Evolutionary conservation across 1,284 basidiomycete species (phyloP).

Genomic region (Puccinia triticina): DNA sequence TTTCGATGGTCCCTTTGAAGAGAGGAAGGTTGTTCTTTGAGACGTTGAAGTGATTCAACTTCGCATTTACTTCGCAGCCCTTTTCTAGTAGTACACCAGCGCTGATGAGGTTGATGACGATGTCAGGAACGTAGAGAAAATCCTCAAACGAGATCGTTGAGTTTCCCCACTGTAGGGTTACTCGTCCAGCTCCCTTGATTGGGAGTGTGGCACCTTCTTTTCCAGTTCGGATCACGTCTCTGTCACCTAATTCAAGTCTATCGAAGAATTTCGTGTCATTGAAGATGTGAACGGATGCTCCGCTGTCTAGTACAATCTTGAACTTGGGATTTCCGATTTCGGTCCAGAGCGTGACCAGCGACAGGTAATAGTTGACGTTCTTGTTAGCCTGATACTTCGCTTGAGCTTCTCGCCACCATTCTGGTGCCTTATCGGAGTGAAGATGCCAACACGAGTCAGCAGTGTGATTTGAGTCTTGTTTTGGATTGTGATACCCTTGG

Average conservation of each 20-base stretch:
- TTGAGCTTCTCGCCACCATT: background rate
- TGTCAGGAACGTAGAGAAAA: background rate
- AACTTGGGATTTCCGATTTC: background rate
- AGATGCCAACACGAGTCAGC: background rate
- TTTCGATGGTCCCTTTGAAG: background rate
- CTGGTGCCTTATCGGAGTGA: background rate
- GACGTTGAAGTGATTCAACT: background rate
- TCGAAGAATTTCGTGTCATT: background rate
- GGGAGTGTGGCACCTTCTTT: background rate
- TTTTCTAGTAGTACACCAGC: background rate
- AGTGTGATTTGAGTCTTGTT: background rate
- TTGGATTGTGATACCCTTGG: background rate
- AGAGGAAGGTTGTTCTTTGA: background rate
- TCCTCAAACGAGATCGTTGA: background rate
- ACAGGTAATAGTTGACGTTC: background rate
- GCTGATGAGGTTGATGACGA: background rate
- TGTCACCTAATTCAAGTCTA: background rate
- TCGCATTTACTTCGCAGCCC: background rate
- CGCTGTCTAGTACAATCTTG: background rate
- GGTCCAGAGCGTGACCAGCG: background rate
- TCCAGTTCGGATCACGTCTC: background rate
- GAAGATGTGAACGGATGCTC: background rate
- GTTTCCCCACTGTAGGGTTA: background rate
- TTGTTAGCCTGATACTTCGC: background rate
- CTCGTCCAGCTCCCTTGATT: background rate